Base-by-base conservation (phyloP, 2,329 filamentous ascomycete species). In the Colletotrichum musae region DNA sequence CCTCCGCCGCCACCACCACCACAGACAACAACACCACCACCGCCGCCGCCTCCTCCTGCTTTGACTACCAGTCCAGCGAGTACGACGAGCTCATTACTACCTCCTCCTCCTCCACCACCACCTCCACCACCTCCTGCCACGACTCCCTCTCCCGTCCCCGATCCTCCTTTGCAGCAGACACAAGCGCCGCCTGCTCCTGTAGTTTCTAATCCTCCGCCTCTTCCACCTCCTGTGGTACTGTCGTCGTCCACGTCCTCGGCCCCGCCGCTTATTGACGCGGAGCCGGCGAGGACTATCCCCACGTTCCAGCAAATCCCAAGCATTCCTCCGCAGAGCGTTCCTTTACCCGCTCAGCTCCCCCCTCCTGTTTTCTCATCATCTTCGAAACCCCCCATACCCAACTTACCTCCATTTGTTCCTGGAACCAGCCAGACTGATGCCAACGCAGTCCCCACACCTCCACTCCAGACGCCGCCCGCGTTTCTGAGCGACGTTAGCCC, bases 351-450 rank as follows among this genome's bases (percentile, higher is more conserved):
- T 16, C 48, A 67, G 41, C 6, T 67, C 16, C 50, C 54, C 28
- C 51, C 57, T 54, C 58, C 58, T 28, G 5, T 28, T 6, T 63
- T 41, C 15, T 61, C 41, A 26, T 65, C 60, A 24, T 56, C 61
- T 32, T 63, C 65, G 24, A 32, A 41, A 24, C 65, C 41, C 21
- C 61, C 58, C 60, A 50, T 66, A 12, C 63, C 67, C 39, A 58
- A 56, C 28, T 45, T 58, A 39, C 59, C 48, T 32, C 71, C 72
- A 61, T 60, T 75, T 65, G 73, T 75, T 71, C 70, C 71, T 53
- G 64, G 77, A 74, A 75, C 72, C 75, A 80, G 76, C 77, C 73
- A 76, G 76, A 76, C 80, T 81, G 78, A 81, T 80, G 75, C 68
- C 73, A 77, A 72, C 73, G 64, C 76, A 72, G 65, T 71, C 52